A percentile compares a stretch with the other conserved stretches of the same genome.
Conservation (phyloP, 1,284 basidiomycete genomes). For the Microbotryum silenes-acaulis region DNA sequence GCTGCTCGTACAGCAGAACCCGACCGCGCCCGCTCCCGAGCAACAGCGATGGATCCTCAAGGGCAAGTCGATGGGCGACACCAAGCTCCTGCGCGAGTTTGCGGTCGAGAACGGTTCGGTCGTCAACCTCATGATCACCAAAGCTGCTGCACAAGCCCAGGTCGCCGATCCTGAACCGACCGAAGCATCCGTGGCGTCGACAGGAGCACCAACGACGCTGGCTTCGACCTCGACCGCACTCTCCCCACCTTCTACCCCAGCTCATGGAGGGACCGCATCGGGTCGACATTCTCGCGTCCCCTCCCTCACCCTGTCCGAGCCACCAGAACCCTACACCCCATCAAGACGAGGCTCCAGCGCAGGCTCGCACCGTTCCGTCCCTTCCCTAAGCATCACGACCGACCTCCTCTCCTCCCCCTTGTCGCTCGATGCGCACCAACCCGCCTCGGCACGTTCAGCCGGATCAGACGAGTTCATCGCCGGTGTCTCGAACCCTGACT, state of each 20-base stretch:
- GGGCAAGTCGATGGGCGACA: conserved; percentile 81
- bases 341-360: background rate
- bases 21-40: conserved; percentile 57
- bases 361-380: background rate
- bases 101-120: conserved; percentile 66
- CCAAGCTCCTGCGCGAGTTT: conserved; percentile 81
- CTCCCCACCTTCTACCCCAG: background rate
- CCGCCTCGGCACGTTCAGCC: conserved; percentile 12
- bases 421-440: conserved; percentile 8
- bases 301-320: conserved; percentile 25
- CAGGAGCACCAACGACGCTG: background rate
- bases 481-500: conserved; percentile 12
- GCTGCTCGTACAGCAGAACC: conserved; percentile 55
- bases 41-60: conserved; percentile 77
- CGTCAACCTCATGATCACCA: conserved; percentile 67
- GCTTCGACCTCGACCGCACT: conserved; percentile 3
- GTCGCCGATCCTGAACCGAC: conserved; percentile 7
- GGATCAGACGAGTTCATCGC: conserved; percentile 17
- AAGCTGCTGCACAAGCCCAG: conserved; percentile 6
- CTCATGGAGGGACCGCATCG: background rate
- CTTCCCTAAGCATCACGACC: conserved; percentile 11
- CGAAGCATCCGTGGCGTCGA: background rate
- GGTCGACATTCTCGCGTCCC: conserved; percentile 14
- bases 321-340: background rate
- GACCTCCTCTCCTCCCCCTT: conserved; percentile 23